Evolutionary conservation across 169 alveolate species (phyloP), one percentile per base, ranked within the genome.

Genomic region (Plasmodium malariae): DNA sequence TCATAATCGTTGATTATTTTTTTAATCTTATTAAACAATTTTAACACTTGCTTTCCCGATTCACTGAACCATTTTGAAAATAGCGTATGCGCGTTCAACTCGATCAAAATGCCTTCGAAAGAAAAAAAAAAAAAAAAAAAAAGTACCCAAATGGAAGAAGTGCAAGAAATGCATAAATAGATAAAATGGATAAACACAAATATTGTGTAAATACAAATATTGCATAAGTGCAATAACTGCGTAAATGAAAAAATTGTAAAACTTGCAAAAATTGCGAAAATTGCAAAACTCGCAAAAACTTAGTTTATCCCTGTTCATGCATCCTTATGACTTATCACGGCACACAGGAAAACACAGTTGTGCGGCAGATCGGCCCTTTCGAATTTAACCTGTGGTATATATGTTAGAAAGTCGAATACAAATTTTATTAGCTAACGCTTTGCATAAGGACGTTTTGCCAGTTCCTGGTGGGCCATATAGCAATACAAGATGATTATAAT

Each of bases 391-490:
- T 48, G 88, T 59, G 55, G 88, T 34, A 49, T 88, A 88, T 43
- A 67, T 17, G 32, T 48, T 76, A 4, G 86, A 63, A 55, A 93
- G 69, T 3, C 96, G 94, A 54, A 93, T 83, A 12, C 95, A 78
- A 30, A 93, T 87, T 65, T 93, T 88, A 55, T 93, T 93, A 7
- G 94, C 94, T 49, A 93, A 40, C 1, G 94, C 94, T 65, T 91
- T 88, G 55, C 91, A 88, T 28, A 95, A 69, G 48, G 95, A 91
- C 37, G 96, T 91, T 87, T 95, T 90, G 51, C 97, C 95, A 62
- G 90, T 21, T 17, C 97, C 96, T 11, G 97, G 97, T 5, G 97
- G 95, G 0, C 97, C 97, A 85, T 94, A 92, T 19, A 95, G 88
- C 37, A 95, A 70, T 3, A 94, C 73, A 24, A 95, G 80, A 45